phyloP scores from a whole-genome alignment of 2,329 filamentous ascomycete species.

The Arachnopeziza araneosa region DNA sequence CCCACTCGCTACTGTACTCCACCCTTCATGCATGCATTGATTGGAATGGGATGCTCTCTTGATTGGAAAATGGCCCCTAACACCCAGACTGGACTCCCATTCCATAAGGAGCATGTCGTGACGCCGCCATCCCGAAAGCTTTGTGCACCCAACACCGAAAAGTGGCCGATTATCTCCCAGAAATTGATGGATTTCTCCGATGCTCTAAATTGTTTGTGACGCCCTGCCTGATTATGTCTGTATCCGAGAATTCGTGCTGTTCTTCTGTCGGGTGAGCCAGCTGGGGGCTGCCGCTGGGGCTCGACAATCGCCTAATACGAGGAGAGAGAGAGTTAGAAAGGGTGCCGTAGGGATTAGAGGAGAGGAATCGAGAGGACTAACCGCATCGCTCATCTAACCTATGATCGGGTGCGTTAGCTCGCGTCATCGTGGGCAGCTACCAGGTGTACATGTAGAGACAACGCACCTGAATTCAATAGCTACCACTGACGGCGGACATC shows the following conservation, averaged over 20 bases:
- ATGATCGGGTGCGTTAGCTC: background rate
- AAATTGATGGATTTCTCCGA: background rate
- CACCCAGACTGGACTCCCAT: background rate
- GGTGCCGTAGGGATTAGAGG: conserved; percentile 20
- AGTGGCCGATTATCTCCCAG: background rate
- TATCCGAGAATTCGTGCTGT: background rate
- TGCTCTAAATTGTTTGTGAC: background rate
- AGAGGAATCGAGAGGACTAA: conserved; percentile 7
- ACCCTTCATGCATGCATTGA: background rate
- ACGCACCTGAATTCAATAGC: conserved; percentile 2
- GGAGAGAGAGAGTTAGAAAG: background rate
- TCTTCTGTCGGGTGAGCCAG: background rate
- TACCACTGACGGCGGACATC: background rate
- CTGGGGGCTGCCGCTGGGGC: background rate
- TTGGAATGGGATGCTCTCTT: background rate
- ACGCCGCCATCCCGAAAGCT: background rate
- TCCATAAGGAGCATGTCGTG: background rate
- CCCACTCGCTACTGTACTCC: background rate
- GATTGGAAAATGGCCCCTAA: background rate
- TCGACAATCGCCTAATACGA: background rate
- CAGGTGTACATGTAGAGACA: background rate
- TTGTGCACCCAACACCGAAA: background rate
- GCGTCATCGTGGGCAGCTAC: background rate
- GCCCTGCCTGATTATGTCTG: background rate
- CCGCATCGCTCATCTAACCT: conserved; percentile 1